A percentile compares a stretch with the other conserved stretches of the same genome.
Evolutionary conservation across 2,329 filamentous ascomycete species (phyloP).

Genomic region (Keithomyces neogunnii): DNA sequence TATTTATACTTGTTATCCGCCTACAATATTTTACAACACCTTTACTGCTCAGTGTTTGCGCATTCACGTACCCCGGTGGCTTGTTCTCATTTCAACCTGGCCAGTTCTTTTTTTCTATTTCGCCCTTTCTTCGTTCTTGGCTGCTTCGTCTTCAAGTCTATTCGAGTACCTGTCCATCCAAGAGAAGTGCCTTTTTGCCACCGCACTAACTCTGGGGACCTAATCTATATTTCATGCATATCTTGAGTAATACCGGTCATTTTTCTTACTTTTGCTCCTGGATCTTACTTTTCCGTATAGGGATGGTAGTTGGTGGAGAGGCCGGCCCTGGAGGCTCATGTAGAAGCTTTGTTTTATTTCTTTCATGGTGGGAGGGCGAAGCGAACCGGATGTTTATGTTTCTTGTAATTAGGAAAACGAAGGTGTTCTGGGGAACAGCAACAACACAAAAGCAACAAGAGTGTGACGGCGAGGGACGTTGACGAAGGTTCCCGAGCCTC

Average conservation of each 20-base stretch:
- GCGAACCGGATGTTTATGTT: slow-evolving; percentile 5
- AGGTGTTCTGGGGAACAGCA: neutral
- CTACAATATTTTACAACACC: neutral
- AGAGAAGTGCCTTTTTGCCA: slow-evolving; percentile 11
- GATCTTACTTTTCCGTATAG: slow-evolving; percentile 13
- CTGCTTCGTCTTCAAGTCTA: slow-evolving; percentile 20
- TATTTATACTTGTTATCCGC: slow-evolving; percentile 24
- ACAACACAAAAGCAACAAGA: neutral
- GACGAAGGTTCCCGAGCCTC: neutral
- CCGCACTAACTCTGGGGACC: slow-evolving; percentile 14
- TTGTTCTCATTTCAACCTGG: slow-evolving; percentile 16
- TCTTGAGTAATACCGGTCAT: slow-evolving; percentile 16
- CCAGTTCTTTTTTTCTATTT: slow-evolving; percentile 18
- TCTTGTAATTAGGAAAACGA: slow-evolving; percentile 5
- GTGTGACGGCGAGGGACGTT: neutral
- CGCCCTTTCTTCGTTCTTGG: slow-evolving; percentile 11
- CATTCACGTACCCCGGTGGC: slow-evolving; percentile 4
- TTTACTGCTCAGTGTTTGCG: neutral
- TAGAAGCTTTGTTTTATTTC: slow-evolving; percentile 2
- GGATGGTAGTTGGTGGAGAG: slow-evolving; percentile 8
- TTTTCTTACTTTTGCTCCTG: slow-evolving; percentile 12
- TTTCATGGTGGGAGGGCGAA: slow-evolving; percentile 1
- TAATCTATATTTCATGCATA: slow-evolving; percentile 23
- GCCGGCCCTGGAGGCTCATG: slow-evolving; percentile 25
- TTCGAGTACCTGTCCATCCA: slow-evolving; percentile 6